Evolutionary conservation across 345 rosid genomes (phyloP).

Genomic region (Anacardium occidentale): DNA sequence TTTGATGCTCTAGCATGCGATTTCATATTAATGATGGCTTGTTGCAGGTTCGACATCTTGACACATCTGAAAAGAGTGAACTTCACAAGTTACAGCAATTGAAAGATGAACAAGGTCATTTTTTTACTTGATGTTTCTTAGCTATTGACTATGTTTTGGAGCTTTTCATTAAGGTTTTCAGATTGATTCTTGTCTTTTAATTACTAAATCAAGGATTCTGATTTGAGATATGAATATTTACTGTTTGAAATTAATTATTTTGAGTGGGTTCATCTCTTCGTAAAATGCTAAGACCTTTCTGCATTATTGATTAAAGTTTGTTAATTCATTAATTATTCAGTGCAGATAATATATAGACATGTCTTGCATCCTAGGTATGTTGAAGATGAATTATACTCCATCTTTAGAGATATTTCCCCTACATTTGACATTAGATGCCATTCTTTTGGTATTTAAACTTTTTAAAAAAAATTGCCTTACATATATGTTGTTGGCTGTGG

Average conservation of each 20-base stretch:
- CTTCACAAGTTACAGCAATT: constrained; percentile 96
- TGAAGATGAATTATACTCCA: not conserved
- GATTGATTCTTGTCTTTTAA: not conserved
- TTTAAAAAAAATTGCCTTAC: not conserved
- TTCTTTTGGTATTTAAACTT: not conserved
- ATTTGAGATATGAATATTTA: not conserved
- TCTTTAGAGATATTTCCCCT: not conserved
- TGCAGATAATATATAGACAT: not conserved
- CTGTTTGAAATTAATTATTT: not conserved
- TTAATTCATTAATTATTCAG: not conserved
- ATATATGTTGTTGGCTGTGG: not conserved
- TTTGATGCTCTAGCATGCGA: constrained; percentile 6
- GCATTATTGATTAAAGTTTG: not conserved
- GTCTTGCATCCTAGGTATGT: not conserved
- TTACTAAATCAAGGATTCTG: not conserved
- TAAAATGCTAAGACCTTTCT: not conserved
- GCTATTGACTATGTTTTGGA: not conserved
- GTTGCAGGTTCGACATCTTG: constrained; percentile 92
- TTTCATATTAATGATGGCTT: constrained; percentile 14
- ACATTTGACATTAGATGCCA: not conserved
- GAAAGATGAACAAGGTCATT: constrained; percentile 98
- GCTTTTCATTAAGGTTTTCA: not conserved
- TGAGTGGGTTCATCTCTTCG: not conserved
- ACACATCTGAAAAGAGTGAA: constrained; percentile 99
- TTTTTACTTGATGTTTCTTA: not conserved